Percentiles rank a stretch among this genome's conserved stretches.
Evolutionary conservation across 208 protist species (phyloP).

Genomic region (Angomonas deanei): DNA sequence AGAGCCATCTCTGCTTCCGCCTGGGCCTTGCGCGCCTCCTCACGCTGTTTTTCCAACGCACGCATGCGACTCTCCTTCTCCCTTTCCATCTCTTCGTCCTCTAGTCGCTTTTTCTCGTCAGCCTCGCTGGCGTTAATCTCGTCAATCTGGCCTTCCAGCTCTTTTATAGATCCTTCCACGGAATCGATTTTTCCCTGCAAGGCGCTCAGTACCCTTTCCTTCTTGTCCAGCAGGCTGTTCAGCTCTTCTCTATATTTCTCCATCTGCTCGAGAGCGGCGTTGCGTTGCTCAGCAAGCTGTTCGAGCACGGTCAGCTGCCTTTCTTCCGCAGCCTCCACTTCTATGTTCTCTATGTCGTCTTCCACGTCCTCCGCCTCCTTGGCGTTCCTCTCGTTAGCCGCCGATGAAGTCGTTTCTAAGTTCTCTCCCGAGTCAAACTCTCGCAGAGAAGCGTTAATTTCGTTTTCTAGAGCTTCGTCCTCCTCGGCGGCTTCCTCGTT

Average conservation of each 20-base stretch:
- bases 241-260: neutral
- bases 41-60: conserved; percentile 49
- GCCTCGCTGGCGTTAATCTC: conserved; percentile 1
- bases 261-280: neutral
- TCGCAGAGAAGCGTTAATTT: conserved; percentile 29
- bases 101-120: conserved; percentile 21
- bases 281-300: neutral
- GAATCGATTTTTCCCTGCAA: conserved; percentile 4
- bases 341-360: conserved; percentile 20
- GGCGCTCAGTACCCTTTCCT: neutral
- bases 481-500: conserved; percentile 25
- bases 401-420: conserved; percentile 9
- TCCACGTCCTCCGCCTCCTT: conserved; percentile 28
- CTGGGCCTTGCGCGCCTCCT: conserved; percentile 54
- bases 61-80: conserved; percentile 36
- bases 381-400: conserved; percentile 11
- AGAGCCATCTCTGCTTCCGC: conserved; percentile 50
- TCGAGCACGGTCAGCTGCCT: neutral
- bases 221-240: neutral
- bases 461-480: conserved; percentile 21
- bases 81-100: conserved; percentile 20
- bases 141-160: neutral
- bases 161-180: neutral
- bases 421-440: conserved; percentile 27
- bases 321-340: conserved; percentile 4